Conservation (phyloP, 805 yeast species). For the Saccharomycopsis malanga region DNA sequence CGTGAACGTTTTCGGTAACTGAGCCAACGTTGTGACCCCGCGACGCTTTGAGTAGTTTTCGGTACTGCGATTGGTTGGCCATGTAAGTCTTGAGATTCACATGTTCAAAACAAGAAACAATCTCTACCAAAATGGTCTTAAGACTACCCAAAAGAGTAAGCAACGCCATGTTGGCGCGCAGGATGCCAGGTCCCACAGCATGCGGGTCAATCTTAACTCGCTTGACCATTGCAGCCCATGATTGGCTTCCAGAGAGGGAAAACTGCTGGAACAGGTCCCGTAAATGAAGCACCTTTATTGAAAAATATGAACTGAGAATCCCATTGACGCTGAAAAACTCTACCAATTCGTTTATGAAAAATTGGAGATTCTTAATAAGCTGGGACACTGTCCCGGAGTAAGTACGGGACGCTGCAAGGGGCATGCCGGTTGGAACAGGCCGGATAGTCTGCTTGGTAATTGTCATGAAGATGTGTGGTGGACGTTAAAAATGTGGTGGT, state of each 20-base stretch:
- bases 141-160: background rate
- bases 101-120: background rate
- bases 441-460: too few relatives aligned
- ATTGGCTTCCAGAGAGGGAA: too few relatives aligned
- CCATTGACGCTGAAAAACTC: constrained; percentile 10
- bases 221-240: too few relatives aligned
- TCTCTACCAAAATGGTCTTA: background rate
- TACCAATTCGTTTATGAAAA: constrained; percentile 1
- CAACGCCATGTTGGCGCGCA: background rate
- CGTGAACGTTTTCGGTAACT: background rate
- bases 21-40: background rate
- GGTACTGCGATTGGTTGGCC: background rate
- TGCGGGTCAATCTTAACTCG: too few relatives aligned
- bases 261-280: background rate
- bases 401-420: background rate
- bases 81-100: background rate
- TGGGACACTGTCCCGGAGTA: background rate
- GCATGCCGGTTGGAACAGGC: too few relatives aligned
- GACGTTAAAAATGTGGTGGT: too few relatives aligned
- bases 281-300: constrained; percentile 5
- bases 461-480: too few relatives aligned
- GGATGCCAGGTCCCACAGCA: too few relatives aligned
- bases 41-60: background rate
- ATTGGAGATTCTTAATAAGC: background rate
- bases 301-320: background rate